A percentile compares a stretch with the other conserved stretches of the same genome.
Evolutionary conservation across 192 early-diverging fungal species (phyloP).

Genomic region (Radiomyces spectabilis): DNA sequence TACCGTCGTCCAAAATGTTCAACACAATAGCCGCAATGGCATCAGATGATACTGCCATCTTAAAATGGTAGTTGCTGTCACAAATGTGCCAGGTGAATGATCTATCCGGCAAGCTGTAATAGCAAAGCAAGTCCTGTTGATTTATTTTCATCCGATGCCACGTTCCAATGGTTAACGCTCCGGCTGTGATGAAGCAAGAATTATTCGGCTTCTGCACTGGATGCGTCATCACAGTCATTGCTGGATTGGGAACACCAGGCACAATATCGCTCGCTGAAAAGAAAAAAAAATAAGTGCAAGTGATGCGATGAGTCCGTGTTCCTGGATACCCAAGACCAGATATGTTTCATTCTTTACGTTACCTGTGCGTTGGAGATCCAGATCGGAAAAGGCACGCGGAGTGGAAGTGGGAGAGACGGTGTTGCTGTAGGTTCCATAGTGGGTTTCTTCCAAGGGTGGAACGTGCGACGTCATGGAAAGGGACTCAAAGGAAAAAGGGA

Average conservation of each 20-base stretch:
- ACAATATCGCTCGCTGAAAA: too few relatives aligned
- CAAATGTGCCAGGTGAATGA: slow-evolving; percentile 51
- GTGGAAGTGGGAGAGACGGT: not conserved
- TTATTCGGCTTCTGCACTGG: too few relatives aligned
- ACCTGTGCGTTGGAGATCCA: too few relatives aligned
- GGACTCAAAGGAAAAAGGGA: not conserved
- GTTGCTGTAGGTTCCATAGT: not conserved
- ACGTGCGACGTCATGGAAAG: too few relatives aligned
- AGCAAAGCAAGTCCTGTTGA: slow-evolving; percentile 47
- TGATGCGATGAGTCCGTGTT: too few relatives aligned
- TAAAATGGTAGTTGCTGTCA: slow-evolving; percentile 47
- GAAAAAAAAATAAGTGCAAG: too few relatives aligned
- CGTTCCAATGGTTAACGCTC: slow-evolving; percentile 50
- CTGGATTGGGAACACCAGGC: too few relatives aligned
- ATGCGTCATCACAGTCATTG: too few relatives aligned
- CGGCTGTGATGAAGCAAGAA: slow-evolving; percentile 30
- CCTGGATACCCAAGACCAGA: too few relatives aligned
- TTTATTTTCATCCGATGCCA: slow-evolving; percentile 56
- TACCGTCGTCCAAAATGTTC: slow-evolving; percentile 30
- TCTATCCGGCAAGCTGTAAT: slow-evolving; percentile 37
- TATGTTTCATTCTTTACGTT: too few relatives aligned
- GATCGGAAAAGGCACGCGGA: too few relatives aligned
- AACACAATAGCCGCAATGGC: slow-evolving; percentile 38
- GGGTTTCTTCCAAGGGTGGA: too few relatives aligned
- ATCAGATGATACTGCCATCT: slow-evolving; percentile 51